Evolutionary conservation across 2,329 filamentous ascomycete genomes (phyloP).

Genomic region (Sphaerulina vaccinii): DNA sequence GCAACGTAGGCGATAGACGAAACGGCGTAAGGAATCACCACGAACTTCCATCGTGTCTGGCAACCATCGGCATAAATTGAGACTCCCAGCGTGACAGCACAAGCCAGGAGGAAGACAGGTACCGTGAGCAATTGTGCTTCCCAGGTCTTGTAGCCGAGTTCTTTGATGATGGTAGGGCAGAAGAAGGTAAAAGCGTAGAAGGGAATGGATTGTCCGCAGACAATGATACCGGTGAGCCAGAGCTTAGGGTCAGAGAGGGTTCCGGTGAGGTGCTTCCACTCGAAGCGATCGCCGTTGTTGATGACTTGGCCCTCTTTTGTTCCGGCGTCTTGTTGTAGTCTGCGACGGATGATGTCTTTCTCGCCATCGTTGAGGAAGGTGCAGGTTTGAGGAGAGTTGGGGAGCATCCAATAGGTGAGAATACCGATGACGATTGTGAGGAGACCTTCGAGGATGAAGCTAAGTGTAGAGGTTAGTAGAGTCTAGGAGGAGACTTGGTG

Average conservation of each 20-base stretch:
- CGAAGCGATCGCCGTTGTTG: constrained; percentile 41
- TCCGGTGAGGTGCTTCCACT: constrained; percentile 30
- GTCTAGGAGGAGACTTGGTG: too few relatives aligned
- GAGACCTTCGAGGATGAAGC: constrained; percentile 28
- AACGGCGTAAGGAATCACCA: constrained; percentile 23
- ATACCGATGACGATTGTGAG: constrained; percentile 45
- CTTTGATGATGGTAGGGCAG: constrained; percentile 54
- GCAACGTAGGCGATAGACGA: constrained; percentile 36
- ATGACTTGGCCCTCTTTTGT: constrained; percentile 17
- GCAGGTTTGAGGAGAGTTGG: constrained; percentile 59
- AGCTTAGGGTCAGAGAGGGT: constrained; percentile 44
- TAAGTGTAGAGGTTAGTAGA: constrained; percentile 16
- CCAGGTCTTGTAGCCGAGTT: constrained; percentile 45
- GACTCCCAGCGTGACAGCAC: constrained; percentile 26
- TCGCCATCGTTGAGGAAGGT: constrained; percentile 53
- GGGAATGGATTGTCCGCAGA: constrained; percentile 60
- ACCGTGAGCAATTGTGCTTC: constrained; percentile 48
- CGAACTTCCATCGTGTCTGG: constrained; percentile 23
- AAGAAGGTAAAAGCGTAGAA: constrained; percentile 62
- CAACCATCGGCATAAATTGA: constrained; percentile 23
- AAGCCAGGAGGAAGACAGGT: constrained; percentile 41
- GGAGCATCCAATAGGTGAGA: constrained; percentile 47
- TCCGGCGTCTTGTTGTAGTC: constrained; percentile 34
- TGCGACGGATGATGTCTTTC: constrained; percentile 42
- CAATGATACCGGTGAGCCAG: constrained; percentile 41